Evolutionary conservation across 2,329 filamentous ascomycete genomes (phyloP), one percentile per base, ranked within the genome.

Genomic region (Rhinocladiella mackenziei): DNA sequence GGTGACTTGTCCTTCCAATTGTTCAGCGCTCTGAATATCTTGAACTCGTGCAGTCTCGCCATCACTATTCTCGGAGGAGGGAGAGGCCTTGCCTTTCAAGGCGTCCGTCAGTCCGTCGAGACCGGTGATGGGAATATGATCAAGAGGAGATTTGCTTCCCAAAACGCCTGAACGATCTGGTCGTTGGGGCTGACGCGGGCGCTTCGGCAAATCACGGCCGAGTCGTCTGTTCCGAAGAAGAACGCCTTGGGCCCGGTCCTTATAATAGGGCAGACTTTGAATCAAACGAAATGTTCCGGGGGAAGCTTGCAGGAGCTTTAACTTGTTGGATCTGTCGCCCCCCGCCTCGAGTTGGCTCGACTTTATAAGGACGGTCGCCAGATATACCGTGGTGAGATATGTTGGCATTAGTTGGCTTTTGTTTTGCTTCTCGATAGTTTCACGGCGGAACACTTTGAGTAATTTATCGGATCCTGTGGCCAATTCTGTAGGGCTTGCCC

Each of bases 321-420:
- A 67, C 45, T 43, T 65, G 57, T 10, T 38, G 22, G 25, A 13
- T 10, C 55, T 59, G 29, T 65, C 64, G 25, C 62, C 58, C 10
- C 51, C 29, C 25, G 68, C 60, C 41, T 63, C 67, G 20, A 56
- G 58, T 11, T 58, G 57, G 26, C 64, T 63, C 29, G 67, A 56
- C 40, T 65, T 58, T 22, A 62, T 58, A 22, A 71, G 55, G 7
- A 64, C 60, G n/a, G 63, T 57, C 10, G 66, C 67, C 17, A 73
- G 58, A 43, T 67, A 62, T 10, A 72, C 62, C 54, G 71, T 63
- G 8, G 68, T 65, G 23, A 62, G 47, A 54, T 73, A 72, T 5
- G 65, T 65, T 10, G 70, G 70, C 42, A 66, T 63, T 56, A 68
- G 61, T 43, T 65, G 65, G 17, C 61, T 63, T 2, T 67, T 67